Conservation (phyloP, 768 basidiomycete species). For the Rhodosporidiobolus odoratus region DNA sequence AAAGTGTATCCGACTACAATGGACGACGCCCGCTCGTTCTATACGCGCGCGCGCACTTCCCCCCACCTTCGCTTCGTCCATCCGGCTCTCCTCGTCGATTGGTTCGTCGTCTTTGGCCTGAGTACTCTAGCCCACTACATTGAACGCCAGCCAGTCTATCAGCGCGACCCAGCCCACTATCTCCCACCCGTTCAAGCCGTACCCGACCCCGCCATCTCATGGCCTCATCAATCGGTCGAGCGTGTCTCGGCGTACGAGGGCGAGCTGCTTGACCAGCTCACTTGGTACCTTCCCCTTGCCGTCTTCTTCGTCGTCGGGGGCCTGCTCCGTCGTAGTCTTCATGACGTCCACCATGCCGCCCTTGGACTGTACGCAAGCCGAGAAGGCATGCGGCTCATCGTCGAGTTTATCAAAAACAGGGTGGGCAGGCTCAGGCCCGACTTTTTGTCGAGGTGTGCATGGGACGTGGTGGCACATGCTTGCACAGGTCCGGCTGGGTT, state of each 20-base stretch:
- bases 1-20: too few species aligned
- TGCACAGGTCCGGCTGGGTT: constrained; percentile 24
- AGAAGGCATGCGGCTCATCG: constrained; percentile 11
- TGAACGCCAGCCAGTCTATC: constrained; percentile 18
- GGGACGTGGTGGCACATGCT: constrained; percentile 13
- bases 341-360: constrained; percentile 25
- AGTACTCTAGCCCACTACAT: not conserved
- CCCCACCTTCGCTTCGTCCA: constrained; percentile 3
- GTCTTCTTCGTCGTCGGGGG: constrained; percentile 7
- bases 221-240: not conserved
- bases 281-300: constrained; percentile 2
- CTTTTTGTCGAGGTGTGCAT: constrained; percentile 38
- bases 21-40: too few species aligned
- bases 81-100: constrained; percentile 30
- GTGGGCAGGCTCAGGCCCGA: constrained; percentile 28
- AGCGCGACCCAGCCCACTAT: constrained; percentile 16
- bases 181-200: not conserved
- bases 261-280: constrained; percentile 8
- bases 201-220: constrained; percentile 5
- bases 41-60: not conserved
- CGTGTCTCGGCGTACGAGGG: constrained; percentile 8
- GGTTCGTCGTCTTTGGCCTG: constrained; percentile 15
- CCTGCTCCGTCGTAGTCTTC: not conserved
- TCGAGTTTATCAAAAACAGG: constrained; percentile 38
- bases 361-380: constrained; percentile 5